phyloP scores from a whole-genome alignment of 2,329 filamentous ascomycete genomes.

The Fusarium nisikadoi region DNA sequence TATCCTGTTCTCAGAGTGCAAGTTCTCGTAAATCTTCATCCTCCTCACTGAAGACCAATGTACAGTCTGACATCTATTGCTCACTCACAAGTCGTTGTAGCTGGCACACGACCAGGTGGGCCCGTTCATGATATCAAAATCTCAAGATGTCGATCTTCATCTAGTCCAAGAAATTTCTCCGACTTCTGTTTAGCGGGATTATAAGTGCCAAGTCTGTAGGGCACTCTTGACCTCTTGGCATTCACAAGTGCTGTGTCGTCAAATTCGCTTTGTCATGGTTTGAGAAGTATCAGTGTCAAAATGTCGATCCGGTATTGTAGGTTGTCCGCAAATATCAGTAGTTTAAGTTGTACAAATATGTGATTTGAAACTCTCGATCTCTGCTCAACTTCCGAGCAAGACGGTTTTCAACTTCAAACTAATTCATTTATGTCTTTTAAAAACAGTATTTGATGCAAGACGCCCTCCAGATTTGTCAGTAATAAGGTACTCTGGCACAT shows the following conservation, averaged over 20 bases:
- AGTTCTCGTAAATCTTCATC: neutral
- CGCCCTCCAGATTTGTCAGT: neutral
- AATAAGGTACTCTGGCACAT: neutral
- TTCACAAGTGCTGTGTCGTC: neutral
- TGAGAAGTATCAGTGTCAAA: neutral
- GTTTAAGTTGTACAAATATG: neutral
- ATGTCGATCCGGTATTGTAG: neutral
- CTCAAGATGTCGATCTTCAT: conserved; percentile 21
- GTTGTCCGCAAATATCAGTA: neutral
- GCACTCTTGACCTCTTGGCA: conserved; percentile 14
- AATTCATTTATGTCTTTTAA: neutral
- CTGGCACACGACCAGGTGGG: neutral
- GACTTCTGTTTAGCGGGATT: neutral
- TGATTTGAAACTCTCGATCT: neutral
- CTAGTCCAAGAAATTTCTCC: neutral
- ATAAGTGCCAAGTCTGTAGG: conserved; percentile 6
- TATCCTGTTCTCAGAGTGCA: neutral
- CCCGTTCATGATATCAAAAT: neutral
- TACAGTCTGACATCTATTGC: neutral
- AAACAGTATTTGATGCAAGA: neutral
- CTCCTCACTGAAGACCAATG: neutral
- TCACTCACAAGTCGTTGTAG: neutral
- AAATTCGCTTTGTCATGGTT: neutral
- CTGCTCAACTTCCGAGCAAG: neutral
- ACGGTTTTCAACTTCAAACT: neutral